phyloP scores from a whole-genome alignment of 1,139 yeast species.

The Pneumocystis jirovecii region DNA sequence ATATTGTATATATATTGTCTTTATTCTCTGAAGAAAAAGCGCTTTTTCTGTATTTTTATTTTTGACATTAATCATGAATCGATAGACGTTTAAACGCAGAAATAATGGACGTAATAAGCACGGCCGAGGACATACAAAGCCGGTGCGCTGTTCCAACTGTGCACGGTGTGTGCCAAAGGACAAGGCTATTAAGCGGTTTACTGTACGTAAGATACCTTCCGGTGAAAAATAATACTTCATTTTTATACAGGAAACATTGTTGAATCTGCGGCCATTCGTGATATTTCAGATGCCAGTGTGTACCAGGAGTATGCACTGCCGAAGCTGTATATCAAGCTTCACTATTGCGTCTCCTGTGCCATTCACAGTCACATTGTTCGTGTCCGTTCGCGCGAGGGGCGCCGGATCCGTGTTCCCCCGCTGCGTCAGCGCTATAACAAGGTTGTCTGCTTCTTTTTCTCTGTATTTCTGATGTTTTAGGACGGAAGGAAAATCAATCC shows the following conservation, averaged over 20 bases:
- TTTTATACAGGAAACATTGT: slow-evolving; percentile 99
- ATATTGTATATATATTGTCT: no score
- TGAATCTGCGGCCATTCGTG: slow-evolving; percentile 81
- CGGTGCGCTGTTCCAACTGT: slow-evolving; percentile 99
- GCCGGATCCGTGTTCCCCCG: slow-evolving; percentile 98
- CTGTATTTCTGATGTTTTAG: not conserved
- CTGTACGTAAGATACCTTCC: not conserved
- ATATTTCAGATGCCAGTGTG: slow-evolving; percentile 97
- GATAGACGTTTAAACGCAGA: slow-evolving; percentile 99
- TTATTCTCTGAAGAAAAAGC: no score
- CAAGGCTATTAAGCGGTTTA: slow-evolving; percentile 1
- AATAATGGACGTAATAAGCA: slow-evolving; percentile 99
- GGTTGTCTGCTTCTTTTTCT: slow-evolving; percentile 21
- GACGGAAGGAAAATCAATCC: slow-evolving; percentile 85
- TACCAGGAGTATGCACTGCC: slow-evolving; percentile 99
- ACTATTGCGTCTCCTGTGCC: slow-evolving; percentile 99
- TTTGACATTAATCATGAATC: no score
- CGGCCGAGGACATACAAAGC: slow-evolving; percentile 99
- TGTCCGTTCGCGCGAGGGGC: slow-evolving; percentile 97
- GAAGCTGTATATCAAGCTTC: slow-evolving; percentile 98
- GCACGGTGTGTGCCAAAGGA: slow-evolving; percentile 93
- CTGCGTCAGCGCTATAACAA: slow-evolving; percentile 95
- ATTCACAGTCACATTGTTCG: slow-evolving; percentile 99
- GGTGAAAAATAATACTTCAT: slow-evolving; percentile 99
- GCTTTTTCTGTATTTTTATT: no score